Percentiles rank a stretch among this genome's conserved stretches.
These are phyloP conservation scores for Lentinus tigrinus DNA, from an alignment of 768 basidiomycete genomes.

Conservation along the genomic window DNA sequence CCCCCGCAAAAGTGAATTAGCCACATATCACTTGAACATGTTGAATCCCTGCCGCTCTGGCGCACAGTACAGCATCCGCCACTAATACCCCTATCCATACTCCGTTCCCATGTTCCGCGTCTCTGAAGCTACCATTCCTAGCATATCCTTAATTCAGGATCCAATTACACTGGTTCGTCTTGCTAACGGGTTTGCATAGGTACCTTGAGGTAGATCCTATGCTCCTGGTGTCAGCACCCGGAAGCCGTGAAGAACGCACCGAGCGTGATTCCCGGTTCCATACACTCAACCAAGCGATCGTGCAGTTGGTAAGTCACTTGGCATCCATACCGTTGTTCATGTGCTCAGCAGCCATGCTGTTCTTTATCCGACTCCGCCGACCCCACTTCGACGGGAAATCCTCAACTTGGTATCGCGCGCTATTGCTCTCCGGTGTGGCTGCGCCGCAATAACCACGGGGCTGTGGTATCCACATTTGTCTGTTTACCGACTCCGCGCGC, in stretches of 20 bases:
- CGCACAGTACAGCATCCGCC: not conserved
- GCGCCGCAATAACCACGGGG: not conserved
- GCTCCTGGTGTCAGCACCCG: constrained; percentile 67
- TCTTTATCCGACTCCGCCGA: not conserved
- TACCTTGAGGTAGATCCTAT: constrained; percentile 96
- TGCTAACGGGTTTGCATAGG: constrained; percentile 30
- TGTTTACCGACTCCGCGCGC: not conserved
- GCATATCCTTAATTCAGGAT: not conserved
- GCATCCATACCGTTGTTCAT: not conserved
- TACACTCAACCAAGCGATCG: constrained; percentile 91
- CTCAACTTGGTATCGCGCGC: not conserved
- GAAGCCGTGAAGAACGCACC: constrained; percentile 50
- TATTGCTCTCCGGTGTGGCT: not conserved
- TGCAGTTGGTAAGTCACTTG: constrained; percentile 70
- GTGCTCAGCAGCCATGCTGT: constrained; percentile 3
- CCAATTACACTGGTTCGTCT: not conserved
- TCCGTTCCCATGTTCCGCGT: not conserved
- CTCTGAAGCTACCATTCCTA: not conserved
- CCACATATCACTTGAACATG: not conserved
- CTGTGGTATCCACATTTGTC: not conserved
- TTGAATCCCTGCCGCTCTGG: not conserved
- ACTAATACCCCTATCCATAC: not conserved
- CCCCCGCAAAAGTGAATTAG: not conserved
- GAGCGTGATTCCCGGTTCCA: constrained; percentile 80
- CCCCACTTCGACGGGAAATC: not conserved